Conservation (phyloP, 345 rosid genomes). For the Boechera divaricarpa region DNA sequence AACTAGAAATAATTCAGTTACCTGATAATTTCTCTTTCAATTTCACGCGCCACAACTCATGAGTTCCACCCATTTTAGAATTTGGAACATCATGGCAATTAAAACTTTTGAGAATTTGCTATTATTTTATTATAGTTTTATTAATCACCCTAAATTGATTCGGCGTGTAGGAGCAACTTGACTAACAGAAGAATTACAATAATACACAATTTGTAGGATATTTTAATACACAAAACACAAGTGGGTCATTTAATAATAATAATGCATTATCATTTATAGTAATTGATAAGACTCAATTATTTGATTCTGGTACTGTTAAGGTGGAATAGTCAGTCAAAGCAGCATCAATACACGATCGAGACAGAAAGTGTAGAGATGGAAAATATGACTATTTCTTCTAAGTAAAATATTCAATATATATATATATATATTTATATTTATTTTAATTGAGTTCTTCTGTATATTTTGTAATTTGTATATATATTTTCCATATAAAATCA, state of each 20-base stretch:
- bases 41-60: conserved; percentile 10
- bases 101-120: neutral
- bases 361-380: conserved; percentile 3
- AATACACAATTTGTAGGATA: conserved; percentile 9
- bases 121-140: neutral
- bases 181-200: conserved; percentile 9
- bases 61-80: conserved; percentile 25
- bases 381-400: neutral
- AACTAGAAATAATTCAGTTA: too few species aligned
- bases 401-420: neutral
- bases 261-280: conserved; percentile 11
- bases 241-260: conserved; percentile 29
- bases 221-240: conserved; percentile 28
- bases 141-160: neutral
- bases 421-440: too few species aligned
- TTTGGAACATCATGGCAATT: neutral
- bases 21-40: too few species aligned
- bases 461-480: neutral
- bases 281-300: conserved; percentile 37
- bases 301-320: conserved; percentile 16
- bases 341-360: conserved; percentile 11
- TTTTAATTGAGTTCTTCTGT: neutral
- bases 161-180: neutral
- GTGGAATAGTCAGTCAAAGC: conserved; percentile 26
- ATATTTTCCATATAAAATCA: neutral